Evolutionary conservation across 2,329 filamentous ascomycete genomes (phyloP), one percentile per base, ranked within the genome.

Genomic region (Juglanconis oblonga): DNA sequence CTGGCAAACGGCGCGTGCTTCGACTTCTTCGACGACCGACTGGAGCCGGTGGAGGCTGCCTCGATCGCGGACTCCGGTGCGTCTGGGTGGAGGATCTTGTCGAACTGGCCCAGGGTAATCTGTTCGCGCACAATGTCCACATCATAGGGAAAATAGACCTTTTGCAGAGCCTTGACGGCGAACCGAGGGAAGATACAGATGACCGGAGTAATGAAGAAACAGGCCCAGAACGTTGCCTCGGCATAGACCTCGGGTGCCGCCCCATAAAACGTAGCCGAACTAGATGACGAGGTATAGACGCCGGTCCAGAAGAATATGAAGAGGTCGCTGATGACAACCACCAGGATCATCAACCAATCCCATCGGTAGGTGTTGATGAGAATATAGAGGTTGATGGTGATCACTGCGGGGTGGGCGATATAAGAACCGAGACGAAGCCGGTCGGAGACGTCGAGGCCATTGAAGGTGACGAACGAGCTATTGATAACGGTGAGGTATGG

Each of bases 271-370:
- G 73, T 76, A 4, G 69, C 74, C 0, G 83, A 76, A 55, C 74
- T 79, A 5, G 76, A 78, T 44, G 77, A 77, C 3, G 81, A 74
- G 0, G 83, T 83, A 76, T 96, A 99, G 42, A 96, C 83, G 35
- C 92, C 95, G 5, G 95, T 97, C 92, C 95, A 98, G 78, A 96
- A 89, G 81, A 92, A 99, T 70, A 98, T 86, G 68, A 97, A 85
- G 35, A 98, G 73, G 64, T 90, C 89, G 76, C 92, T 97, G 73
- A 98, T 83, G 31, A 77, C 76, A 55, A 96, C 89, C 64, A 97
- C 88, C 61, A 97, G 79, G 29, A 93, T 76, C 76, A 96, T 96
- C 69, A 99, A 81, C 94, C 94, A 99, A 73, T 99, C 95, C 95
- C 95, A 99, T 62, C 94, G 87, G 74, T 97, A 98, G 1, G 91